Percentiles rank a stretch among this genome's conserved stretches.
Evolutionary conservation across 306 rosid genomes (phyloP).

Genomic region (Quillaja saponaria): DNA sequence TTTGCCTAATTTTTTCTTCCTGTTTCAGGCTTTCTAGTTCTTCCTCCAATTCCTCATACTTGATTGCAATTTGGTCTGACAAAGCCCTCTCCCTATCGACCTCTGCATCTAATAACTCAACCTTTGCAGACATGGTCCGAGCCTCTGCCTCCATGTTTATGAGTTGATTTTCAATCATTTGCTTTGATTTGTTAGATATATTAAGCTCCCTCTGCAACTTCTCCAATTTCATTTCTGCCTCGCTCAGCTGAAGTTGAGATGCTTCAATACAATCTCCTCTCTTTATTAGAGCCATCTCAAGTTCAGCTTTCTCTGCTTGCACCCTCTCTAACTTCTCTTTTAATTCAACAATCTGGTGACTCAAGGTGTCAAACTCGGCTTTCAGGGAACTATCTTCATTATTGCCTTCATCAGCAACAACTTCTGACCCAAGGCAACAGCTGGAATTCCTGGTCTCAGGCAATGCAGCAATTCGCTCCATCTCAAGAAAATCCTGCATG

Average conservation of each 20-base stretch:
- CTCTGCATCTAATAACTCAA: slow-evolving; percentile 56
- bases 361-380: slow-evolving; percentile 65
- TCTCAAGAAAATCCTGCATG: slow-evolving; percentile 99
- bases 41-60: slow-evolving; percentile 59
- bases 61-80: slow-evolving; percentile 47
- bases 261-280: slow-evolving; percentile 55
- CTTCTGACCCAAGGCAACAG: slow-evolving; percentile 40
- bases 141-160: slow-evolving; percentile 63
- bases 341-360: slow-evolving; percentile 50
- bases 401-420: slow-evolving; percentile 27
- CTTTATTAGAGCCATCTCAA: slow-evolving; percentile 53
- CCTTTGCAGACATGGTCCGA: slow-evolving; percentile 53
- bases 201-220: slow-evolving; percentile 59
- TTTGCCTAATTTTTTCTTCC: slow-evolving; percentile 52
- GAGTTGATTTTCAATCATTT: slow-evolving; percentile 61
- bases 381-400: slow-evolving; percentile 49
- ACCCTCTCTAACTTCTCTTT: slow-evolving; percentile 54
- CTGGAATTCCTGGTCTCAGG: slow-evolving; percentile 48
- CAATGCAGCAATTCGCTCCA: slow-evolving; percentile 83
- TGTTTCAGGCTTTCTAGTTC: slow-evolving; percentile 56
- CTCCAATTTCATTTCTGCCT: slow-evolving; percentile 58
- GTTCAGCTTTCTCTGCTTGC: slow-evolving; percentile 62
- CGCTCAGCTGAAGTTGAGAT: slow-evolving; percentile 57
- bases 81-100: slow-evolving; percentile 55
- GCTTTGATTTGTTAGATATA: slow-evolving; percentile 53